Conservation (phyloP, 768 basidiomycete species). For the Heimioporus sp. region DNA sequence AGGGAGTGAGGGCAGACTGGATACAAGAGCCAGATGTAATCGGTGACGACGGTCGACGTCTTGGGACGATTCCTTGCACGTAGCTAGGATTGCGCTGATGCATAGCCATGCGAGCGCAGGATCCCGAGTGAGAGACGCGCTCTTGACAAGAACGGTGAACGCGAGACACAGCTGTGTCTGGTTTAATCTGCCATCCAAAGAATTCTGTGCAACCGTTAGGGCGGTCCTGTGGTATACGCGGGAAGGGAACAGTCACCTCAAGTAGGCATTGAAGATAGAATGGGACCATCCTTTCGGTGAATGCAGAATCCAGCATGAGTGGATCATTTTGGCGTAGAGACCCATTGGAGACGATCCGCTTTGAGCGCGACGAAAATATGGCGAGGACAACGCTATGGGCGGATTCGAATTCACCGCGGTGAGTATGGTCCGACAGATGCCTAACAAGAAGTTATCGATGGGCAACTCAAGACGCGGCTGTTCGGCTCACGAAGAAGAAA, state of each 20-base stretch:
- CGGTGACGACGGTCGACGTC: constrained; percentile 42
- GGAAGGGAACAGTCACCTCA: constrained; percentile 45
- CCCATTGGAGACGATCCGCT: constrained; percentile 24
- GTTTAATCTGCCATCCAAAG: constrained; percentile 56
- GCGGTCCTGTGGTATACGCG: not conserved
- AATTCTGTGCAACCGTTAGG: constrained; percentile 47
- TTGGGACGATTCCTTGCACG: constrained; percentile 34
- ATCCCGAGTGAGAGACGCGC: constrained; percentile 46
- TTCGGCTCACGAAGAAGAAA: constrained; percentile 62
- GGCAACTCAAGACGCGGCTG: not conserved
- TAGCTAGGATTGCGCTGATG: constrained; percentile 52
- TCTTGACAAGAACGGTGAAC: constrained; percentile 65
- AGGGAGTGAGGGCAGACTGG: constrained; percentile 63
- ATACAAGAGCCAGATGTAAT: constrained; percentile 62
- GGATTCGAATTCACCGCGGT: constrained; percentile 82
- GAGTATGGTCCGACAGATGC: constrained; percentile 51
- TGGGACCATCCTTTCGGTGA: constrained; percentile 60
- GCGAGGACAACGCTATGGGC: constrained; percentile 83
- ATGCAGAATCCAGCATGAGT: constrained; percentile 28
- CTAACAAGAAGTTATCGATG: constrained; percentile 33
- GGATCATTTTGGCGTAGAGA: constrained; percentile 7
- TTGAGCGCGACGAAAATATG: constrained; percentile 62
- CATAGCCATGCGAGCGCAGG: constrained; percentile 66
- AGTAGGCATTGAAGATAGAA: constrained; percentile 74
- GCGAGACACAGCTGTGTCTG: constrained; percentile 70